Percentiles rank a stretch among this genome's conserved stretches.
Evolutionary conservation across 352 stramenopile genomes (phyloP).

Genomic region (Globisporangium iwayamae): DNA sequence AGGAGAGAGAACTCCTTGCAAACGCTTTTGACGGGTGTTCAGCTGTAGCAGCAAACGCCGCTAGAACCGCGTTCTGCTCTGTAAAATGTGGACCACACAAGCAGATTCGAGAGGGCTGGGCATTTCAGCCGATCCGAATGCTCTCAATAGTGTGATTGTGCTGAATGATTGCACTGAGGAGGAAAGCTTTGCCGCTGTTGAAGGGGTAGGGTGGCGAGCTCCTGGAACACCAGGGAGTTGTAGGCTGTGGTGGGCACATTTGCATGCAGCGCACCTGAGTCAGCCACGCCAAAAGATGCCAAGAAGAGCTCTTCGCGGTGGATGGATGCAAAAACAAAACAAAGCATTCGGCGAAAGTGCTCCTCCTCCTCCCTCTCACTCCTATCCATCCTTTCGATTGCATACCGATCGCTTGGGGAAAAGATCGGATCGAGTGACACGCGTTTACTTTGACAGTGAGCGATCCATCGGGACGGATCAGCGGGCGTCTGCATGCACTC

Average conservation of each 20-base stretch:
- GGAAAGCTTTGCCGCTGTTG: neutral
- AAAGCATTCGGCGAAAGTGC: neutral
- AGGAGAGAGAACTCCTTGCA: too few species aligned
- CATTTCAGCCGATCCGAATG: too few species aligned
- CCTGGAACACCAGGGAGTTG: too few species aligned
- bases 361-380: neutral
- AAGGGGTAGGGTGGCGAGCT: too few species aligned
- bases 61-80: neutral
- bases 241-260: too few species aligned
- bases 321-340: slow-evolving; percentile 12
- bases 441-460: neutral
- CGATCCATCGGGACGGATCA: neutral
- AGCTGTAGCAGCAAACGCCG: too few species aligned
- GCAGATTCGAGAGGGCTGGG: too few species aligned
- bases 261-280: neutral
- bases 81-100: neutral
- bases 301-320: neutral
- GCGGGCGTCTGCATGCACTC: neutral
- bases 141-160: too few species aligned
- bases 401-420: too few species aligned
- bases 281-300: neutral
- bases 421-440: neutral
- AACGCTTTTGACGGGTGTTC: too few species aligned
- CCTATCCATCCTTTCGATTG: too few species aligned
- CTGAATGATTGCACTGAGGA: too few species aligned